A percentile compares a stretch with the other conserved stretches of the same genome.
Conservation (phyloP, 352 stramenopile species). For the Phytophthora cryptogea region DNA sequence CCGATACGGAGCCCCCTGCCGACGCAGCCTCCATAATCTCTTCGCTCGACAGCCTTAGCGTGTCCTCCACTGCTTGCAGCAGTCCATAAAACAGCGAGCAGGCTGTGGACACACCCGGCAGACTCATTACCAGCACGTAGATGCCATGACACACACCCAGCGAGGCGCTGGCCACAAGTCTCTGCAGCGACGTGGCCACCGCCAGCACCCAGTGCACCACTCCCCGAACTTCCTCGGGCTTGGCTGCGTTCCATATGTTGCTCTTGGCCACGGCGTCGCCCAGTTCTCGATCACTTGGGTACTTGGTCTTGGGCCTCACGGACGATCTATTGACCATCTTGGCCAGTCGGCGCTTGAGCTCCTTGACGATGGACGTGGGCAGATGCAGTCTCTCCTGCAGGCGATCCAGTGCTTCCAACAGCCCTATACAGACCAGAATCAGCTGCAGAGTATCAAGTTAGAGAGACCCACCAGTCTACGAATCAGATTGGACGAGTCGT, state of each 20-base stretch:
- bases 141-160: constrained; percentile 67
- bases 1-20: constrained; percentile 20
- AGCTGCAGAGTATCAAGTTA: constrained; percentile 46
- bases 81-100: constrained; percentile 74
- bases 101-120: constrained; percentile 70
- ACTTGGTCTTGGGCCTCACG: constrained; percentile 32
- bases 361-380: constrained; percentile 69
- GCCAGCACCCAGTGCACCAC: constrained; percentile 70
- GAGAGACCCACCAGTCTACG: not conserved
- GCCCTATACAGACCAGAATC: constrained; percentile 75
- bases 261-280: constrained; percentile 61
- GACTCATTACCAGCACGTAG: constrained; percentile 77
- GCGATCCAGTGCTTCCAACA: constrained; percentile 75
- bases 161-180: constrained; percentile 49
- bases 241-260: constrained; percentile 51
- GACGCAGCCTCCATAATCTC: constrained; percentile 42
- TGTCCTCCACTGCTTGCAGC: constrained; percentile 74
- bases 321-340: constrained; percentile 71
- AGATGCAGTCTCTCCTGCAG: constrained; percentile 75
- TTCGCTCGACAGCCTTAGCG: constrained; percentile 48
- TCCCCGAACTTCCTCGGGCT: constrained; percentile 67
- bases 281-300: constrained; percentile 32
- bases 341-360: constrained; percentile 67
- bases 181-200: constrained; percentile 65
- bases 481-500: constrained; percentile 19